Conservation (phyloP, 1,284 basidiomycete species). For the Kalmanozyma brasiliensis region DNA sequence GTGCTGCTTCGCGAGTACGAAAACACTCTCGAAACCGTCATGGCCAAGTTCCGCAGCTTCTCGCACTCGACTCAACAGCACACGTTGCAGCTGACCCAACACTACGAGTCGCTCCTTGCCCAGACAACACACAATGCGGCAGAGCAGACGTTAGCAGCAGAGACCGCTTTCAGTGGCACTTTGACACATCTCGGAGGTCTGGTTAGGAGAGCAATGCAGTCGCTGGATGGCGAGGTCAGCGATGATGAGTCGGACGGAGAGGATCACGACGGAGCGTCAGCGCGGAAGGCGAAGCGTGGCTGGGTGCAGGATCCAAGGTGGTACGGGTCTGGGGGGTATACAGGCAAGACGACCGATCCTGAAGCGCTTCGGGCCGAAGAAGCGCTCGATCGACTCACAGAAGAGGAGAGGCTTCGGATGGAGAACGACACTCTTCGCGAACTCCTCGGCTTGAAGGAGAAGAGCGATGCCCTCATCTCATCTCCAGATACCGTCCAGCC, state of each 20-base stretch:
- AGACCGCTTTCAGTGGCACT: conserved; percentile 50
- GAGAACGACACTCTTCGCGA: conserved; percentile 64
- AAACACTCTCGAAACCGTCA: conserved; percentile 91
- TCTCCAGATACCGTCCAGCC: not conserved
- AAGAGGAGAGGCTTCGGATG: conserved; percentile 58
- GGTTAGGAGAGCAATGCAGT: conserved; percentile 55
- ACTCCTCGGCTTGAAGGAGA: conserved; percentile 55
- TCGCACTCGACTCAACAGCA: conserved; percentile 91
- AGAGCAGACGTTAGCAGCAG: conserved; percentile 43
- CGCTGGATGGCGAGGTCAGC: conserved; percentile 53
- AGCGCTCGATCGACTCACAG: conserved; percentile 57
- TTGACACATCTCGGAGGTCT: conserved; percentile 54
- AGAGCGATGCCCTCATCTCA: conserved; percentile 36
- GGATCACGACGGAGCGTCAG: conserved; percentile 9
- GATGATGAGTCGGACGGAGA: conserved; percentile 24
- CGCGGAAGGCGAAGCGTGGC: conserved; percentile 27
- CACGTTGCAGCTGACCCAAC: conserved; percentile 84
- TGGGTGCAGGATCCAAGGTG: conserved; percentile 51
- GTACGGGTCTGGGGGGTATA: conserved; percentile 64
- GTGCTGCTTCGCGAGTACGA: conserved; percentile 92
- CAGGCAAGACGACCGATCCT: conserved; percentile 53
- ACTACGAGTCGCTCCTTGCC: conserved; percentile 86
- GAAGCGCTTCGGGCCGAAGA: conserved; percentile 39
- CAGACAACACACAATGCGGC: conserved; percentile 53
- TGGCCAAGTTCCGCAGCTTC: conserved; percentile 93